phyloP scores from a whole-genome alignment of 306 rosid genomes.

The Macrotyloma uniflorum region DNA sequence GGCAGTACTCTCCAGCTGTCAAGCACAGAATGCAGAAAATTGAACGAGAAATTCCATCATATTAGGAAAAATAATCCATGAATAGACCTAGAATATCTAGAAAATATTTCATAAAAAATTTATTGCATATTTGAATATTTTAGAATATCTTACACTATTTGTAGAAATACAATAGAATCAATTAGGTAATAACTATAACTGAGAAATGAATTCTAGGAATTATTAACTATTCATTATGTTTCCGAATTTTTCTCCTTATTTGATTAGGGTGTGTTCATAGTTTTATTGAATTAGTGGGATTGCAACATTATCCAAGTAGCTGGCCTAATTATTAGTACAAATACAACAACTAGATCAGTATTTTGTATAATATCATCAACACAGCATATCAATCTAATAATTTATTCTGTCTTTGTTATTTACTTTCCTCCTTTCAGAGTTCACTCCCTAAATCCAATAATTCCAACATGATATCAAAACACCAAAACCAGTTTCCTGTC shows the following conservation, averaged over 20 bases:
- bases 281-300: neutral
- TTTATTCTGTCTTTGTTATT: neutral
- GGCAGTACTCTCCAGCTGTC: conserved; percentile 66
- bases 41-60: neutral
- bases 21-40: conserved; percentile 35
- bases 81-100: neutral
- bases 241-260: neutral
- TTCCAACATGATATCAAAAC: neutral
- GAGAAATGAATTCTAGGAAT: neutral
- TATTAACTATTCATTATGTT: neutral
- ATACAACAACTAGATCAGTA: neutral
- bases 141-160: neutral
- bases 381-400: neutral
- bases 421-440: neutral
- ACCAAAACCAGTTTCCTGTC: neutral
- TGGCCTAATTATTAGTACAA: neutral
- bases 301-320: neutral
- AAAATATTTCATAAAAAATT: neutral
- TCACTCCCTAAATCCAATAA: neutral
- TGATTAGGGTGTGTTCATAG: neutral
- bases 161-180: neutral
- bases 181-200: neutral
- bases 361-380: neutral
- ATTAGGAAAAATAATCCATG: neutral
- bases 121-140: neutral